A percentile compares a stretch with the other conserved stretches of the same genome.
phyloP scores from a whole-genome alignment of 1,139 yeast genomes.

The Debaryomycetaceae sp. region DNA sequence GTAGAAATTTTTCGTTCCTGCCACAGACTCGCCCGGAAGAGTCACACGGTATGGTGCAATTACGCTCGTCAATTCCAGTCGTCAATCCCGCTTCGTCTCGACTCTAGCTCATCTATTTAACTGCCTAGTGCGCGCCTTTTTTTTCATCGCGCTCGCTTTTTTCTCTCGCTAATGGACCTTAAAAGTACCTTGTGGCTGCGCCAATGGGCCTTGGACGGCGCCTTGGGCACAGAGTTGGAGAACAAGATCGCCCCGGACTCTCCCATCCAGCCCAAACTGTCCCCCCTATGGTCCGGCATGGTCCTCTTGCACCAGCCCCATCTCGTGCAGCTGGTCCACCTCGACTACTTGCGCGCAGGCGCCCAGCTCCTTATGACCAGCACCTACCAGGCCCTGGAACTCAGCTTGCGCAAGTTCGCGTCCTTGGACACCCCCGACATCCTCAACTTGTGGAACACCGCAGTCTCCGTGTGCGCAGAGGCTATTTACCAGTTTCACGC shows the following conservation, averaged over 20 bases:
- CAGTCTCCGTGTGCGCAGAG: slow-evolving; percentile 19
- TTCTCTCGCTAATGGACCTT: slow-evolving; percentile 1
- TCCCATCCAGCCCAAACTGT: slow-evolving; percentile 10
- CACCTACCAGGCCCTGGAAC: slow-evolving; percentile 50
- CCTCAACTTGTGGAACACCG: slow-evolving; percentile 16
- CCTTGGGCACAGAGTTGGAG: slow-evolving; percentile 10
- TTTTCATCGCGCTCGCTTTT: background rate
- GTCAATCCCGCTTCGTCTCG: background rate
- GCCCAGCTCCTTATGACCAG: slow-evolving; percentile 47
- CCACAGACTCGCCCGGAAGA: no score
- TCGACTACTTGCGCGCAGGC: slow-evolving; percentile 38
- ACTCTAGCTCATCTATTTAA: background rate
- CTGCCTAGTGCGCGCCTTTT: background rate
- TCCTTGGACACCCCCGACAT: slow-evolving; percentile 16
- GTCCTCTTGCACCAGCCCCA: slow-evolving; percentile 38
- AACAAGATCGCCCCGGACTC: slow-evolving; percentile 7
- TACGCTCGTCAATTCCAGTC: no score
- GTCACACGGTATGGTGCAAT: no score
- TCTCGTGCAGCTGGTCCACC: slow-evolving; percentile 38
- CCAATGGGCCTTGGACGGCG: slow-evolving; percentile 10
- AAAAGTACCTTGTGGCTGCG: background rate
- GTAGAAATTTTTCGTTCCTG: no score
- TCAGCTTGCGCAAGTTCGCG: slow-evolving; percentile 24
- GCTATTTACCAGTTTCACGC: slow-evolving; percentile 14
- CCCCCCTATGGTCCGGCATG: slow-evolving; percentile 54